Percentiles rank a stretch among this genome's conserved stretches.
Conservation (phyloP, 2,329 filamentous ascomycete species). For the Pseudocercospora cruenta region DNA sequence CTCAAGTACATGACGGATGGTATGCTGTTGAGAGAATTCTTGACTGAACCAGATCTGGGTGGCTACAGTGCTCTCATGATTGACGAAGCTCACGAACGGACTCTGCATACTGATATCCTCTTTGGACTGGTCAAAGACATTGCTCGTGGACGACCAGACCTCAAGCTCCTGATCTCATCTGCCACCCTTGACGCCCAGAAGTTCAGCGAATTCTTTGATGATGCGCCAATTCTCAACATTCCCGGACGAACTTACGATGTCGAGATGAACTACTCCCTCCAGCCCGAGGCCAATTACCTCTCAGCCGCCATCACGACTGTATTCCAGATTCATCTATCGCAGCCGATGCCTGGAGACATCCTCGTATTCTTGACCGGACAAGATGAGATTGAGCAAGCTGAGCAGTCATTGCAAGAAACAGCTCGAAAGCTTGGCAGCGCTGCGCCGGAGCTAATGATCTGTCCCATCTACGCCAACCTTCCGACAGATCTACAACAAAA, state of each 20-base stretch:
- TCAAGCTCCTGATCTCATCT: constrained; percentile 89
- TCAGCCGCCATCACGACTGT: constrained; percentile 88
- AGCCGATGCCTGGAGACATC: constrained; percentile 79
- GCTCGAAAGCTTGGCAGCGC: constrained; percentile 82
- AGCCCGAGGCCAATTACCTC: constrained; percentile 92
- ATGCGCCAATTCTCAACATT: constrained; percentile 92
- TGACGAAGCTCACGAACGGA: constrained; percentile 95
- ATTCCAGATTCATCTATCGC: constrained; percentile 91
- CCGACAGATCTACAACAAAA: constrained; percentile 88
- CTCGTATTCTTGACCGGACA: constrained; percentile 94
- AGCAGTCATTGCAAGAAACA: constrained; percentile 82
- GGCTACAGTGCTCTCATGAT: constrained; percentile 91
- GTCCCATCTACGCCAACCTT: constrained; percentile 91
- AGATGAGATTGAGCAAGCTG: constrained; percentile 90
- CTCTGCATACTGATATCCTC: constrained; percentile 86
- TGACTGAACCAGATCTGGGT: constrained; percentile 82
- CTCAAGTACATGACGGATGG: constrained; percentile 98
- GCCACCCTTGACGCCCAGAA: constrained; percentile 94
- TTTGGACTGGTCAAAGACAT: constrained; percentile 89
- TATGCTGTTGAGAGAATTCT: constrained; percentile 86
- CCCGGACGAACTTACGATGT: constrained; percentile 88
- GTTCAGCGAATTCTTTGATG: constrained; percentile 88
- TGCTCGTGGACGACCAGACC: constrained; percentile 76
- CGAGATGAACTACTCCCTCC: constrained; percentile 85
- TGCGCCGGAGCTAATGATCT: constrained; percentile 83